These are phyloP conservation scores for Caryopteris hybrid DNA, from an alignment of 305 asterid genomes.

Conservation along the genomic window DNA sequence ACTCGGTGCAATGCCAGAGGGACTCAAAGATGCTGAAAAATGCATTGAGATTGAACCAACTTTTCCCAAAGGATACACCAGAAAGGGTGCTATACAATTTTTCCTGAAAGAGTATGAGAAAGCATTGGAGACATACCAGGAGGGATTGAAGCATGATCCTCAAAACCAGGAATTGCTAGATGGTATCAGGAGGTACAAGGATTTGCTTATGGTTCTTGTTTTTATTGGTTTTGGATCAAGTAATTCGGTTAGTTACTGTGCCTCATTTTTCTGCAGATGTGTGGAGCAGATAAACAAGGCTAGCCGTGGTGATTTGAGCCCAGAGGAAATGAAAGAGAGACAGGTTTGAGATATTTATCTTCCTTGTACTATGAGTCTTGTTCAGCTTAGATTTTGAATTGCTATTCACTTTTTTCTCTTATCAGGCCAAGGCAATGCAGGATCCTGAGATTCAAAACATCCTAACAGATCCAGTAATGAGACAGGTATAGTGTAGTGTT, in stretches of 20 bases:
- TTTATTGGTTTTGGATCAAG: neutral
- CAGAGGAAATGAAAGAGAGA: conserved; percentile 94
- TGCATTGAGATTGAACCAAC: conserved; percentile 92
- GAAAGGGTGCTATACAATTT: conserved; percentile 84
- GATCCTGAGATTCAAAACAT: conserved; percentile 92
- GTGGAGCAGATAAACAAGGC: conserved; percentile 81
- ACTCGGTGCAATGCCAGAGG: conserved; percentile 94
- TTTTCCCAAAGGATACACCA: conserved; percentile 79
- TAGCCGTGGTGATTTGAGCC: conserved; percentile 81
- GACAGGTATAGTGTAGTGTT: conserved; percentile 69
- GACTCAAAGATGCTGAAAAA: conserved; percentile 88
- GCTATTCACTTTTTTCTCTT: neutral
- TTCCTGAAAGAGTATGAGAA: conserved; percentile 90
- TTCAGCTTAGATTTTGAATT: neutral
- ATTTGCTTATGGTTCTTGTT: neutral
- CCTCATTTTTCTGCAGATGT: conserved; percentile 43
- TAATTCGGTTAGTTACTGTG: neutral
- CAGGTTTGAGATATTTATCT: conserved; percentile 47
- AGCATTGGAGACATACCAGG: conserved; percentile 89
- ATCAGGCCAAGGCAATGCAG: conserved; percentile 87
- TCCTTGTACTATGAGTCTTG: neutral
- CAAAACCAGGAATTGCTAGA: conserved; percentile 69
- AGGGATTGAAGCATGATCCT: conserved; percentile 77
- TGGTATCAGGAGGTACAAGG: conserved; percentile 67
- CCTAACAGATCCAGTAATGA: conserved; percentile 86